A percentile compares a stretch with the other conserved stretches of the same genome.
Conservation (phyloP, 768 basidiomycete species). For the Boletus huronensis region DNA sequence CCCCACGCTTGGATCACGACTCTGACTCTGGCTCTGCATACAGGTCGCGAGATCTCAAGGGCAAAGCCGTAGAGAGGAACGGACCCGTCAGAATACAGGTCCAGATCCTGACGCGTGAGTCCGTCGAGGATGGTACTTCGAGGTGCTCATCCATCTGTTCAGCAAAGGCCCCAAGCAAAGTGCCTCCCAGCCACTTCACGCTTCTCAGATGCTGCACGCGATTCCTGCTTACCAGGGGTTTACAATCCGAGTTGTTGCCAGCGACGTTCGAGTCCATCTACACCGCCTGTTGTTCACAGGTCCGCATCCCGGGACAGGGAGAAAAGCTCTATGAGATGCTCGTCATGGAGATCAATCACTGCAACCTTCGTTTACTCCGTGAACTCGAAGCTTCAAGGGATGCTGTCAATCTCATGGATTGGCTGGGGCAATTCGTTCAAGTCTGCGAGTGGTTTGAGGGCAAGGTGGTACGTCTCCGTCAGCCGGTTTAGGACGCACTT, state of each 20-base stretch:
- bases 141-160: neutral
- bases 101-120: slow-evolving; percentile 40
- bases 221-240: slow-evolving; percentile 38
- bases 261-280: slow-evolving; percentile 58
- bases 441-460: slow-evolving; percentile 61
- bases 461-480: slow-evolving; percentile 50
- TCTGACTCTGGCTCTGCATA: slow-evolving; percentile 66
- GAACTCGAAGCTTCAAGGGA: slow-evolving; percentile 31
- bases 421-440: slow-evolving; percentile 56
- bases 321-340: slow-evolving; percentile 57
- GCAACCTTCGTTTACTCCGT: slow-evolving; percentile 39
- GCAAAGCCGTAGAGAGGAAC: slow-evolving; percentile 22
- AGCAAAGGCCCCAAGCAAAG: slow-evolving; percentile 13
- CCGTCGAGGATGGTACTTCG: neutral
- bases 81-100: slow-evolving; percentile 49
- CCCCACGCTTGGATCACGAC: slow-evolving; percentile 61
- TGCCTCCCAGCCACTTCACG: slow-evolving; percentile 20
- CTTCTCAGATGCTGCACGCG: slow-evolving; percentile 38
- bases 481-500: neutral
- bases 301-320: slow-evolving; percentile 51
- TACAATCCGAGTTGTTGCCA: slow-evolving; percentile 33
- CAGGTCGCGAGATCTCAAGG: slow-evolving; percentile 41
- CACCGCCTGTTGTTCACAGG: slow-evolving; percentile 51
- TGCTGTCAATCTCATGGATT: slow-evolving; percentile 37
- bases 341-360: slow-evolving; percentile 57